Evolutionary conservation across 352 stramenopile genomes (phyloP), one percentile per base, ranked within the genome.

Genomic region (Phytopythium boreale): DNA sequence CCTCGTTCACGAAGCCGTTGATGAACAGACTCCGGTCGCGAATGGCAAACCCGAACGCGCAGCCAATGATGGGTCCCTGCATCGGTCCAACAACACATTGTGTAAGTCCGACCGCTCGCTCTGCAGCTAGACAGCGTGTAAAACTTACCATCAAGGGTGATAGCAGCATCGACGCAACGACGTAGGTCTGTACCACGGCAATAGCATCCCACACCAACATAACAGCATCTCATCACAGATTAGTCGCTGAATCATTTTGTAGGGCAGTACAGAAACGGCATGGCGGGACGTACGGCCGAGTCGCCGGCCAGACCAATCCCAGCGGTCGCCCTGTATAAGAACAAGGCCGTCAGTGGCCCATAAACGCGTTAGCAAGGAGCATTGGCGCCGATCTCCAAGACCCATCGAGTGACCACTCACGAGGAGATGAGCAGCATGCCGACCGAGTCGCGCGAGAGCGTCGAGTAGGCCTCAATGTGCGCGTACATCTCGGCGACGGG

Each of bases 401-500:
- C 4, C 44, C 19, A 6, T 57, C 27, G 4, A 11, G 7, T 8
- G n/a, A 31, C 15, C 52, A 47, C 55, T 20, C 84, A 95, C 86
- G 86, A 95, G 2, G 86, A 95, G 58, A 95, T 95, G 49, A 95
- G 69, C 56, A 95, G 74, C 86, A 95, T 95, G 51, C 85, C 74
- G 53, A 95, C 82, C 26, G 86, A 93, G 67, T 95, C 86, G 15
- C 86, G 66, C 43, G 86, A 95, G 2, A 95, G 70, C 52, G 84
- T 92, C 22, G 86, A 85, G 64, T 91, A 90, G 20, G 86, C 78
- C 63, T 95, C 86, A 44, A 95, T 95, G 67, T 85, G 82, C 59
- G 84, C 84, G 61, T 93, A 95, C 79, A 95, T 95, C 74, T 95
- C 86, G 20, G 84, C 86, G n/a, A 95, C 86, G 9, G 86, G 86